Percentiles rank a stretch among this genome's conserved stretches.
Evolutionary conservation across 2,329 filamentous ascomycete genomes (phyloP).

Genomic region (Oidium heveae): DNA sequence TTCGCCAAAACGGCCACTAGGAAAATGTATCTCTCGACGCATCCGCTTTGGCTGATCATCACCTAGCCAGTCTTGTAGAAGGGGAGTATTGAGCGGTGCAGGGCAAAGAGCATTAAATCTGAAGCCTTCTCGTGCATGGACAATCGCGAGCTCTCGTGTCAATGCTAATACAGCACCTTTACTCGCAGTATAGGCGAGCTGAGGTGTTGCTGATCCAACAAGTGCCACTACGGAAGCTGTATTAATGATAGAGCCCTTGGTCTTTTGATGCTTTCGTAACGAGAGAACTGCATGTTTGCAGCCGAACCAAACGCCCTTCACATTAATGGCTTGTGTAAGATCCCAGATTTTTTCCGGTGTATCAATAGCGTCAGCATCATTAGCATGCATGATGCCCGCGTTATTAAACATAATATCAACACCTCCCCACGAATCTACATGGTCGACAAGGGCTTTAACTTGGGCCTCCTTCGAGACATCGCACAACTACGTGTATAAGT

Average conservation of each 20-base stretch:
- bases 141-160: constrained; percentile 49
- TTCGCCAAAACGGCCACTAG: constrained; percentile 49
- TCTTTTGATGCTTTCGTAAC: constrained; percentile 41
- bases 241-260: constrained; percentile 44
- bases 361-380: constrained; percentile 36
- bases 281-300: constrained; percentile 47
- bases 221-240: constrained; percentile 48
- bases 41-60: constrained; percentile 43
- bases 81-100: constrained; percentile 48
- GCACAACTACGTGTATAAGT: constrained; percentile 16
- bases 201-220: constrained; percentile 46
- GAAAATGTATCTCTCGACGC: constrained; percentile 52
- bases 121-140: constrained; percentile 49
- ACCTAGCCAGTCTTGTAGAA: constrained; percentile 54
- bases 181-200: constrained; percentile 51
- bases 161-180: constrained; percentile 53
- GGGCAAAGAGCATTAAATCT: constrained; percentile 53
- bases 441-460: constrained; percentile 32
- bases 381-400: constrained; percentile 52
- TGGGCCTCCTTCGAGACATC: constrained; percentile 47
- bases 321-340: constrained; percentile 48
- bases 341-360: constrained; percentile 57
- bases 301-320: constrained; percentile 58
- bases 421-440: constrained; percentile 43
- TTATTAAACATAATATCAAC: constrained; percentile 60